Conservation (phyloP, 129 eudicot genomes). For the Lactuca saligna region DNA sequence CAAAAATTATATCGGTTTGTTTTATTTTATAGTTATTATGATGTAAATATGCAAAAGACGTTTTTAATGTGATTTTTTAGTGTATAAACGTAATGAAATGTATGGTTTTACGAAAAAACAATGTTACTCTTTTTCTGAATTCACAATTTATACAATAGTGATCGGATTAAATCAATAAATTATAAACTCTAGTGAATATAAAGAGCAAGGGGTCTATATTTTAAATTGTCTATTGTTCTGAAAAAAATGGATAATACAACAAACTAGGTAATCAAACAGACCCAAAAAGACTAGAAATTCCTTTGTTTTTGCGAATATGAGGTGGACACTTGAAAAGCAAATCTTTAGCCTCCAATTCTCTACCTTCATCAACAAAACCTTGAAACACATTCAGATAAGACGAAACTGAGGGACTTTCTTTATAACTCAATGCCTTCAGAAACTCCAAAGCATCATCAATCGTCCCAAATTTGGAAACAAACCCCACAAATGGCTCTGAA, state of each 20-base stretch:
- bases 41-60: no score
- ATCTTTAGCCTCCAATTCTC: conserved; percentile 83
- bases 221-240: not conserved
- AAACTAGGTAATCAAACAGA: conserved; percentile 33
- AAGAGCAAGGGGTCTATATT: no score
- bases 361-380: conserved; percentile 66
- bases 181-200: no score
- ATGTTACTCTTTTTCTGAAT: no score
- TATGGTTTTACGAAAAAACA: no score
- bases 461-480: conserved; percentile 62
- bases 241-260: not conserved
- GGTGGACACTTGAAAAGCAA: conserved; percentile 68
- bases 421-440: conserved; percentile 47
- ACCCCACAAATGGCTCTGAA: conserved; percentile 53
- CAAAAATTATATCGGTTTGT: no score
- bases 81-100: no score
- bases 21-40: no score
- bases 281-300: conserved; percentile 61
- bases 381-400: conserved; percentile 58
- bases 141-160: no score
- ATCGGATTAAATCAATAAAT: no score
- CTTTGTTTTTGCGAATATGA: conserved; percentile 61
- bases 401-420: conserved; percentile 56
- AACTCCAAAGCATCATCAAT: conserved; percentile 69
- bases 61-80: no score